phyloP scores from a whole-genome alignment of 345 rosid species.

The Gossypium longicalyx region DNA sequence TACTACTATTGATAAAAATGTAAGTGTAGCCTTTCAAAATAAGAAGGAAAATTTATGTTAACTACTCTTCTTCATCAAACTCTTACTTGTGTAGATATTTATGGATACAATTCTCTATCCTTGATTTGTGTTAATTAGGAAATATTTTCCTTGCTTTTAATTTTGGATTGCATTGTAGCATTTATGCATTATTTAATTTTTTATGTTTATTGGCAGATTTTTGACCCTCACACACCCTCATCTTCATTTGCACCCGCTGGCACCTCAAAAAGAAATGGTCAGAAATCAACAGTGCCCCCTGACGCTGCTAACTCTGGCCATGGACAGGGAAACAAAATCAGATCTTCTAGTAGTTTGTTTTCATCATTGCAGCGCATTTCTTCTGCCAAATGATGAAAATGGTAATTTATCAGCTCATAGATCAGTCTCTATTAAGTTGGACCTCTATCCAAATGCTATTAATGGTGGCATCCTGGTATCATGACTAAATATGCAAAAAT shows the following conservation, averaged over 20 bases:
- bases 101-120: background rate
- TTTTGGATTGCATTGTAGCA: background rate
- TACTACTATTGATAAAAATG: slow-evolving; percentile 55
- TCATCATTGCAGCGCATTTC: slow-evolving; percentile 67
- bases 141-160: background rate
- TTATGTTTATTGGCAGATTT: slow-evolving; percentile 32
- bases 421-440: slow-evolving; percentile 17
- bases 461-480: slow-evolving; percentile 27
- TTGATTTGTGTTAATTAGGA: slow-evolving; percentile 5
- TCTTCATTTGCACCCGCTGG: slow-evolving; percentile 56
- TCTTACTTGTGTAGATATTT: background rate
- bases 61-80: background rate
- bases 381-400: slow-evolving; percentile 52
- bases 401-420: slow-evolving; percentile 29
- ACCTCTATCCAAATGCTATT: slow-evolving; percentile 18
- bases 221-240: slow-evolving; percentile 51
- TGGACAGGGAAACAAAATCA: slow-evolving; percentile 40
- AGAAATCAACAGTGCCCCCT: slow-evolving; percentile 42
- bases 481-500: slow-evolving; percentile 24
- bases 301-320: slow-evolving; percentile 57
- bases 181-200: background rate
- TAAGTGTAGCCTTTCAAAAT: slow-evolving; percentile 28
- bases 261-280: slow-evolving; percentile 51
- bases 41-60: background rate
- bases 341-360: slow-evolving; percentile 68